Base-by-base conservation (phyloP, 306 rosid genomes). In the Mimosa pudica region DNA sequence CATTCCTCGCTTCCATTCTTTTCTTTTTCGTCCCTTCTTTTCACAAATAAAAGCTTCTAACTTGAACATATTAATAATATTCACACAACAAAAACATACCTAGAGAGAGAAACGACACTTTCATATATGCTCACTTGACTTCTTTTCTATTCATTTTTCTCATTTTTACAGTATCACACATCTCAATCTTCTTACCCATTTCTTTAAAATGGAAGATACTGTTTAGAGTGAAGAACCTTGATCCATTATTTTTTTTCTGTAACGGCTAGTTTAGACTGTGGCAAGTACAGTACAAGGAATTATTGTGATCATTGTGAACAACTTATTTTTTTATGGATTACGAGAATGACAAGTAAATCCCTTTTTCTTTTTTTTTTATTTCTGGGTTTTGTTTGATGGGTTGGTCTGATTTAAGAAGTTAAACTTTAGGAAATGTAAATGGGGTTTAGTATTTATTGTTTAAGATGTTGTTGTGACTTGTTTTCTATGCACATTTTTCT, bases 331-430 rank as follows among this genome's bases (percentile, higher is more conserved):
- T 74, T 78, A 93, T 93, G 97, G 91, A 92, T 74, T 74, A 49
- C 84, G 78, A 52, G 77, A 77, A 74, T 74, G 72, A 85, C 83
- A 82, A 89, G 94, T 94, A 88, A 87, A 70, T 85, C 75, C 83
- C 82, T 63, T 18, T 80, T 65, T 70, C 30, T 24, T 33, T 70
- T 46, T 61, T 48, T 5, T 72, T 17, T 77, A 17, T 70, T 24
- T 74, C 20, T 74, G 41, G 54, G 77, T 60, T 6, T 82, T 52
- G 20, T 55, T 18, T 65, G 72, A 71, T 57, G 76, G 38, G 73
- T 77, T 51, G 33, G 54, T 16, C 44, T 35, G 74, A 17, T 13
- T 13, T 55, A 13, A 55, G 35, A 41, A 61, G 49, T 20, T 13
- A 58, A 48, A 17, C 60, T 17, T 58, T 13, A 58, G 65, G 67